phyloP scores from a whole-genome alignment of 2,329 filamentous ascomycete genomes.

The Bipolaris gigantea region DNA sequence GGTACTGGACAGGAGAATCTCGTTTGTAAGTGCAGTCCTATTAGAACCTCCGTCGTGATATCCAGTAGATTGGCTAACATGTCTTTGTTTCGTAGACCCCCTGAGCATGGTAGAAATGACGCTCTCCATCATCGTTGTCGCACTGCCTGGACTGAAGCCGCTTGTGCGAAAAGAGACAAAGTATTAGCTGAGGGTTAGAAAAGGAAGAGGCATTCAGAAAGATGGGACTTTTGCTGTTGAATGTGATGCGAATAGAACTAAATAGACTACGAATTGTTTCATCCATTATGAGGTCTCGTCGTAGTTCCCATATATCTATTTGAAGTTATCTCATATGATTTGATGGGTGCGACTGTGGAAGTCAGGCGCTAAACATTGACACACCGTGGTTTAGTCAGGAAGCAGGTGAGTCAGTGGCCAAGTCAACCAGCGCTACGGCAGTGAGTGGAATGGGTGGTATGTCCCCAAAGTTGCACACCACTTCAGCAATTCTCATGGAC shows the following conservation, averaged over 20 bases:
- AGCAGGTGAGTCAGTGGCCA: no score
- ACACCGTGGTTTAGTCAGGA: no score
- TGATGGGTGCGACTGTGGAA: background rate
- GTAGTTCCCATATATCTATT: no score
- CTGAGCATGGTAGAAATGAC: slow-evolving; percentile 30
- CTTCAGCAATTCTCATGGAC: no score
- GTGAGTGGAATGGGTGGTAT: no score
- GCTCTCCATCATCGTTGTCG: slow-evolving; percentile 27
- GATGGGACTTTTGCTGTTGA: no score
- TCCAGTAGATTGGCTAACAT: background rate
- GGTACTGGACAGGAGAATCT: slow-evolving; percentile 28
- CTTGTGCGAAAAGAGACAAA: slow-evolving; percentile 5
- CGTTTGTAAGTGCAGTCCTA: slow-evolving; percentile 22
- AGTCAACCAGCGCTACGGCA: no score
- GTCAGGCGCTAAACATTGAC: background rate
- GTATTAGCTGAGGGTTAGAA: background rate
- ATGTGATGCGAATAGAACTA: background rate
- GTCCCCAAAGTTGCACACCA: no score
- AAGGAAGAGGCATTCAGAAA: rapidly evolving
- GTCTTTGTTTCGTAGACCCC: slow-evolving; percentile 9
- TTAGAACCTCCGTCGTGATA: rapidly evolving
- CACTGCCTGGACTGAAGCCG: slow-evolving; percentile 25
- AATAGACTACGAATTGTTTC: background rate
- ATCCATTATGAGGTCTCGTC: background rate
- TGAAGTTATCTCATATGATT: no score